phyloP scores from a whole-genome alignment of 1,284 basidiomycete species.

The Paramarasmius palmivorus region DNA sequence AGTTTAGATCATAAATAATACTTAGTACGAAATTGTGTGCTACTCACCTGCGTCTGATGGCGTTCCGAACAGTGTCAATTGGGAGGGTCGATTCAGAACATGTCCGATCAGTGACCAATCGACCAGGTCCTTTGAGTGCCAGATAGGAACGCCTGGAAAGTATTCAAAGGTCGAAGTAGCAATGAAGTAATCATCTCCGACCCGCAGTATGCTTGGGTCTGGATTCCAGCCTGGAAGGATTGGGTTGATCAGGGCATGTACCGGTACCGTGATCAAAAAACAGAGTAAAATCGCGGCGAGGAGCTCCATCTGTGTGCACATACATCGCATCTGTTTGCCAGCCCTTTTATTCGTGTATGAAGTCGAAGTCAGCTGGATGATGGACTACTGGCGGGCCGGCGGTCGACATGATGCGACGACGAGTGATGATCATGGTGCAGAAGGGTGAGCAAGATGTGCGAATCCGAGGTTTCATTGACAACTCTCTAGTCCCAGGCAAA shows the following conservation, averaged over 20 bases:
- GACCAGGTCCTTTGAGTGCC: slow-evolving; percentile 37
- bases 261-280: no score
- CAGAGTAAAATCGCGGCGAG: no score
- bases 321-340: no score
- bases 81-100: slow-evolving; percentile 29
- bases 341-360: no score
- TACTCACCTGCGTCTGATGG: slow-evolving; percentile 30
- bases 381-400: no score
- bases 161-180: slow-evolving; percentile 39
- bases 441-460: no score
- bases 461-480: no score
- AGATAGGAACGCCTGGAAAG: slow-evolving; percentile 40
- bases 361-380: no score
- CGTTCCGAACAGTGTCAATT: slow-evolving; percentile 29
- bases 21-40: background rate
- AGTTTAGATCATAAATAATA: background rate
- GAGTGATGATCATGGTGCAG: no score
- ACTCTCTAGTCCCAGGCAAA: no score
- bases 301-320: no score
- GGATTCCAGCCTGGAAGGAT: slow-evolving; percentile 41
- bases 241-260: slow-evolving; percentile 28
- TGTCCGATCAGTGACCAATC: slow-evolving; percentile 38
- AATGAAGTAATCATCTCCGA: slow-evolving; percentile 38
- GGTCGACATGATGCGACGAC: no score
- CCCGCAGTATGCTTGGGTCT: slow-evolving; percentile 37